These are phyloP conservation scores for Lentinula novae-zelandiae DNA, from an alignment of 1,284 basidiomycete species.

Conservation along the genomic window DNA sequence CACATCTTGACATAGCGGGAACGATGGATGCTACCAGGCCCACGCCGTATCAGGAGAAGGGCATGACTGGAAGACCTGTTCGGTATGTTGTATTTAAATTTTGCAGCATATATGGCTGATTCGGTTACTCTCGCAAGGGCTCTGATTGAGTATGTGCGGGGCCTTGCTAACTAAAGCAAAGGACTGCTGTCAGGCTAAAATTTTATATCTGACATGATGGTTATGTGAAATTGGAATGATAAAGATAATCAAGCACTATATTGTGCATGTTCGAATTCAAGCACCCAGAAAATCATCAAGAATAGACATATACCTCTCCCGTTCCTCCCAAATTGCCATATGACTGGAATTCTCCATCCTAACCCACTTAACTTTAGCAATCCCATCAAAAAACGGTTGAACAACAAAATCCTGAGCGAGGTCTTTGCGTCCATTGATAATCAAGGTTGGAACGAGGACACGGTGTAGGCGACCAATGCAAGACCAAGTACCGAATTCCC, in stretches of 20 bases:
- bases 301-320: conserved; percentile 37
- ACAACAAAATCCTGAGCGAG: conserved; percentile 44
- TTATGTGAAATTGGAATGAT: too few relatives aligned
- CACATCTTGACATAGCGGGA: conserved; percentile 85
- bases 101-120: neutral
- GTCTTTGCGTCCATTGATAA: conserved; percentile 50
- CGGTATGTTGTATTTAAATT: conserved; percentile 28
- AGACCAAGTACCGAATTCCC: conserved; percentile 37
- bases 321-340: conserved; percentile 43
- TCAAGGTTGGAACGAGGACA: conserved; percentile 44
- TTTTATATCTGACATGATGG: too few relatives aligned
- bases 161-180: neutral
- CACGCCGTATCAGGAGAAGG: conserved; percentile 65
- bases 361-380: conserved; percentile 45
- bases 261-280: neutral
- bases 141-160: conserved; percentile 36
- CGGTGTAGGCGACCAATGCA: conserved; percentile 39
- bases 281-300: conserved; percentile 29
- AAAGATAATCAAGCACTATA: too few relatives aligned
- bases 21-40: conserved; percentile 68
- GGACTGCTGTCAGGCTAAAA: neutral
- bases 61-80: conserved; percentile 80
- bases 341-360: conserved; percentile 44
- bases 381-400: conserved; percentile 39
- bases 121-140: conserved; percentile 23